Base-by-base conservation (phyloP, 306 rosid species). In the Lathyrus aphaca region DNA sequence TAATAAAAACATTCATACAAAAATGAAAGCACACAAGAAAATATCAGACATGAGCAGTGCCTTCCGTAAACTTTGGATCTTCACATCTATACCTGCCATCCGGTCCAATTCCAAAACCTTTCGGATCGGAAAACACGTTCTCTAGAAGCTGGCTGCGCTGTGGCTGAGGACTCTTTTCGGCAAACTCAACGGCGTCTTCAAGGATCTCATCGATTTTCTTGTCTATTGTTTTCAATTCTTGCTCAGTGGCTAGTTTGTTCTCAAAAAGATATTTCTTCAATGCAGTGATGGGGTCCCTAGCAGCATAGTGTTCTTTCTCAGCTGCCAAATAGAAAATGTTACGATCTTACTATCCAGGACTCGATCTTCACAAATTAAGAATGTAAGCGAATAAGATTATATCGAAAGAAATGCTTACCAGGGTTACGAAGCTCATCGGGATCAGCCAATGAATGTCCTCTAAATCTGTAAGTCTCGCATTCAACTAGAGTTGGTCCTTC, bases 341-440 rank as follows among this genome's bases (percentile, higher is more conserved):
- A 35, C 10, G 10, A 35, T 35, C 39, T 7, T 35, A 35, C 10
- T 0, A 35, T 35, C 3, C 10, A 35, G 3, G 3, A 1, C 39
- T 35, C 39, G 39, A 35, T 35, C 39, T 35, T 73, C 44, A 42
- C 60, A 21, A 16, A 32, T 69, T 68, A 27, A 53, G 17, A 37
- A 69, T 42, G 27, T 16, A 10, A 3, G 0, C 5, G 32, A 12
- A 60, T 15, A 37, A 49, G 30, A 54, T 32, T 69, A 9, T 14
- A 61, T 37, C 51, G 3, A 44, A 54, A 46, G 25, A 80, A 72
- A 66, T 55, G 80, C 97, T 86, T 45, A 95, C 99, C 92, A 17
- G 96, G 95, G 92, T 95, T 97, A 82, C 99, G 99, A 57, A 95
- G 99, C 89, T 95, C 99, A 74, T 95, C 99, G 1, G 99, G 99